phyloP scores from a whole-genome alignment of 1,284 basidiomycete species.

The Rhodotorula sp. region DNA sequence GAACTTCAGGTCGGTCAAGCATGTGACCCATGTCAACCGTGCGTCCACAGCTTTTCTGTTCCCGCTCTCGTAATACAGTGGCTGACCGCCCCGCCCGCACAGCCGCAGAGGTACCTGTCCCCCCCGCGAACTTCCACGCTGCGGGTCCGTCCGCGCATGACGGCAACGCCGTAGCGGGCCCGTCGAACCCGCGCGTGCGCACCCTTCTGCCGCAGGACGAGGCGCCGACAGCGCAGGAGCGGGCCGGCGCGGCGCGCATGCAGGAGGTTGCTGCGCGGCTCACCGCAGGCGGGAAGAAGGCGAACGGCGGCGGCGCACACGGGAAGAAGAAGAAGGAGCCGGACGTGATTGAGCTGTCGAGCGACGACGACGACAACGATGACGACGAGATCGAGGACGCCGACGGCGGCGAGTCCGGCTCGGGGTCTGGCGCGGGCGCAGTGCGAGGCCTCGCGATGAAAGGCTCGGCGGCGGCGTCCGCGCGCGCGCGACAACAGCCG shows the following conservation, averaged over 20 bases:
- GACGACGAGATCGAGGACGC: background rate
- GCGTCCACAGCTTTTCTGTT: too few relatives aligned
- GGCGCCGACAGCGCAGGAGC: background rate
- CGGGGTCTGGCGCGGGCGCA: constrained; percentile 1
- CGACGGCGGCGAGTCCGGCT: background rate
- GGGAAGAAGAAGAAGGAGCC: background rate
- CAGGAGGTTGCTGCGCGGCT: background rate
- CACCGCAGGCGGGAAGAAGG: background rate
- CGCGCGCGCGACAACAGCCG: background rate
- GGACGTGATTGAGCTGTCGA: background rate
- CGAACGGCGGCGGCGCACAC: background rate
- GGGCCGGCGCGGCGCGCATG: background rate
- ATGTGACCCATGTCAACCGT: too few relatives aligned
- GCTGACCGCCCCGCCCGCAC: too few relatives aligned
- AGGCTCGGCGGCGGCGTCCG: background rate
- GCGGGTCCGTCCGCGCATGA: background rate
- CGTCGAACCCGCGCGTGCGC: background rate
- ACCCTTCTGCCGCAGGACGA: background rate
- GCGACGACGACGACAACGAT: background rate
- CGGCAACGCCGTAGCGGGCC: background rate
- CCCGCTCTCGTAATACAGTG: too few relatives aligned
- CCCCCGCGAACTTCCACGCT: background rate
- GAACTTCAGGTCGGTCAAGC: too few relatives aligned
- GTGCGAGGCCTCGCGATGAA: background rate
- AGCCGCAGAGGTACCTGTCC: background rate